Base-by-base conservation (phyloP, 768 basidiomycete genomes). In the Coprinellus micaceus region DNA sequence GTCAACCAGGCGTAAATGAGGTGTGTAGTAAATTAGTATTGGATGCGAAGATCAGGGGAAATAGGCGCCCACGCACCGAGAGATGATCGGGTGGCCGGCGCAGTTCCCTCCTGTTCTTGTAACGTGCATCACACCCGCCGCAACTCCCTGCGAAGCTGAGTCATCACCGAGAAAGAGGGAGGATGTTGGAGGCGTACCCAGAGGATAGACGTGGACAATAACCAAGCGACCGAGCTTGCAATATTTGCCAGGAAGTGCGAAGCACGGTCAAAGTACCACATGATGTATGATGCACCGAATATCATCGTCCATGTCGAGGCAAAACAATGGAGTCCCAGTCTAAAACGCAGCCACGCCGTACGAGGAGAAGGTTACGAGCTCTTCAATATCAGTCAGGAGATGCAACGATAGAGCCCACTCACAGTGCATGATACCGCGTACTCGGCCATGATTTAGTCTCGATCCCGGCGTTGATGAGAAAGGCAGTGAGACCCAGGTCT, bases 181-280 rank as follows among this genome's bases (percentile, higher is more conserved):
- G 39, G 50, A 28, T 15, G 21, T 28, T 17, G 36, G 21, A 26
- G 2, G 69, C 81, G 58, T 59, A 85, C 89, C 90, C 90, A 91
- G 63, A 91, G 65, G 5, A 79, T 66, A 5, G 80, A 73, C 2
- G 89, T 88, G 36, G 85, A 65, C 25, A 82, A 67, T 28, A 91
- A 73, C 89, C 89, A 92, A 53, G 85, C 66, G 19, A 89, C 79
- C 17, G 89, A 91, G 60, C 87, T 88, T 22, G 89, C 87, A 41
- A 91, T 75, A 66, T 82, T 85, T n/a, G 88, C 89, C 21, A 91
- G 76, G 41, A 88, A 67, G 66, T 86, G 84, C 45, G 81, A 77
- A 3, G 79, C 81, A 47, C 85, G 84, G 52, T 84, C 83, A 37
- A 86, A 69, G 43, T 86, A 80, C 84, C 86, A 91, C 29, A 89